Percentiles rank a stretch among this genome's conserved stretches.
Evolutionary conservation across 192 early-diverging fungal genomes (phyloP).

Genomic region (Gonapodya sp.): DNA sequence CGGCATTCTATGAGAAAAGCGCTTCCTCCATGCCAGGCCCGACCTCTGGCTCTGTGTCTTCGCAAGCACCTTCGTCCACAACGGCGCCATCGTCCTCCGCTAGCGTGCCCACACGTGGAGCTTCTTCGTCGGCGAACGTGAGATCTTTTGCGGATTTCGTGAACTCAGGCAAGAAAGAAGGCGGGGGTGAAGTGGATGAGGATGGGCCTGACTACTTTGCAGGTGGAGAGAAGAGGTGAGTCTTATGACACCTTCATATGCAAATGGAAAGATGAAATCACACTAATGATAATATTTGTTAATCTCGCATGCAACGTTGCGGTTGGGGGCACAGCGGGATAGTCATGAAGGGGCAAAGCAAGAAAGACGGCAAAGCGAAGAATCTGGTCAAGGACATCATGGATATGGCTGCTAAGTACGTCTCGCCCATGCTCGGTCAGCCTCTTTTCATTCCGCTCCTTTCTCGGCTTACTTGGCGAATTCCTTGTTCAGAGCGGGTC

Average conservation of each 20-base stretch:
- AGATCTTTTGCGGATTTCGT: background rate
- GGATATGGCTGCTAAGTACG: constrained; percentile 59
- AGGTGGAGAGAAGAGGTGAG: constrained; percentile 92
- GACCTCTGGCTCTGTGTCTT: background rate
- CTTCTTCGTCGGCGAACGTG: background rate
- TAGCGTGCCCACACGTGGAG: background rate
- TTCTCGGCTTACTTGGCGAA: constrained; percentile 10
- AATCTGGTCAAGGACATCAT: constrained; percentile 67
- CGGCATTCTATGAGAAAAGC: background rate
- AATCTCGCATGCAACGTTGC: too few relatives aligned
- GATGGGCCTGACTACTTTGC: constrained; percentile 66
- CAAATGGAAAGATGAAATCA: constrained; percentile 16
- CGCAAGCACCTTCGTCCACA: constrained; percentile 10
- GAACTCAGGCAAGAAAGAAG: constrained; percentile 17
- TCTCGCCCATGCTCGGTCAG: background rate
- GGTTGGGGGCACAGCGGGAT: constrained; percentile 35
- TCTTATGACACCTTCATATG: constrained; percentile 37
- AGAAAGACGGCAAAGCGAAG: constrained; percentile 26
- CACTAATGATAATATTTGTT: background rate
- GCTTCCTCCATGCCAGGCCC: background rate
- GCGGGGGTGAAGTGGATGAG: constrained; percentile 39
- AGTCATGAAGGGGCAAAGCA: constrained; percentile 31
- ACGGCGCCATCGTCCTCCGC: background rate
- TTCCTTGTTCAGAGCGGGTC: constrained; percentile 18
- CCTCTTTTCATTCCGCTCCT: too few relatives aligned